Evolutionary conservation across 345 rosid species (phyloP), one percentile per base, ranked within the genome.

Genomic region (Trapa bicornis): DNA sequence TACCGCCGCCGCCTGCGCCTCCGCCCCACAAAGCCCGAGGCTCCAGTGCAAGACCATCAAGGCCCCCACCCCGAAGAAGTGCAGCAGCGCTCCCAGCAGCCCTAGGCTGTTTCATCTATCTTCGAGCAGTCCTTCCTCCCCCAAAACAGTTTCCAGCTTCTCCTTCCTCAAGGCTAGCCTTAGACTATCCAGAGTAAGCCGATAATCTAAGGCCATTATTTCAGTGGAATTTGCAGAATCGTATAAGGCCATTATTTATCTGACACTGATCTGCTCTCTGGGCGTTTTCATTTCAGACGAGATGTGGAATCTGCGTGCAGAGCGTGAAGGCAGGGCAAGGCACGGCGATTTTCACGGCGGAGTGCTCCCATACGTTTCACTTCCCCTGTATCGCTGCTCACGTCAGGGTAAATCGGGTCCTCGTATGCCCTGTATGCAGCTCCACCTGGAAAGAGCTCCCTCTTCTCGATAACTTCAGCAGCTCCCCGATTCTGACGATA

Each of bases 341-440:
- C 17, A 88, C 89, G 9, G 94, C 93, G 32, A 85, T 89, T 61
- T 85, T 85, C 80, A 93, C 94, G 32, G 96, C 97, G 16, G 97
- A 90, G 71, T 93, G 98, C 67, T 80, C 85, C 0, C 97, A 93
- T 70, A 70, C 76, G 29, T 93, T 93, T 63, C 97, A 93, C 71
- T 88, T 90, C 72, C 89, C 88, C 1, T 93, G 97, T 70, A 65
- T 90, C 16, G 76, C 90, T 39, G 61, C 86, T 43, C 85, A 76
- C 67, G 66, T 79, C 47, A 76, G 76, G 61, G 80, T 75, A 66
- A 81, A 73, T 7, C 77, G 74, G 0, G 69, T 83, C 32, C 75
- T 87, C 67, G 50, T 73, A 35, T 93, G 98, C 37, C 98, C 98
- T 14, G 84, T 93, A 8, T 90, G 98, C 75, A 72, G 71, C 79